Base-by-base conservation (phyloP, 805 yeast genomes). In the Myxozyma udenii region DNA sequence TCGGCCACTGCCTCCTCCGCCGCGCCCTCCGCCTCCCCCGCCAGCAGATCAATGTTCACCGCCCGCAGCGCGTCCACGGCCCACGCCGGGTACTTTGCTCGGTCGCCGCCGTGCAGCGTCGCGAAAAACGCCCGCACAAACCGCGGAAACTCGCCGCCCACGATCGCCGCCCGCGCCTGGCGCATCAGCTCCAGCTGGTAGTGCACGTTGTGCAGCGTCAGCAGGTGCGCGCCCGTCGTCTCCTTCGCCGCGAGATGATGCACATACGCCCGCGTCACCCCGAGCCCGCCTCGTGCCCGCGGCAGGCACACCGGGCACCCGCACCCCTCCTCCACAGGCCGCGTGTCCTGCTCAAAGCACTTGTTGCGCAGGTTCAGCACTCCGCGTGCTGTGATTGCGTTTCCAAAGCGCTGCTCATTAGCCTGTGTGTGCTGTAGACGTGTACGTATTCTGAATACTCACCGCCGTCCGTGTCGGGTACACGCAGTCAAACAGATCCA, bases 401-500 rank as follows among this genome's bases (percentile, higher is more conserved):
- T 71, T 23, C 77, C 77, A 54, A 73, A 73, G 25, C 77, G 62
- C 57, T 55, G 42, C 18, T 12, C 16, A 19, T 21, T n/a, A 46
- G 24, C 9, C 12, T 14, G 12, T 16, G 5, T 4, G 6, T 37
- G 9, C 26, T 19, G 9, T 9, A 11, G 25, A 16, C 22, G 12
- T n/a, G 12, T 12, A 26, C 5, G 23, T 14, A 16, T 37, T 25
- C 5, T 18, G 3, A 5, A 4, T 3, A 42, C 61, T 24, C 41
- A 59, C 63, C 40, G 66, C 66, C 3, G 77, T 73, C 41, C 77
- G 61, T 2, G 76, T 73, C 9, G 77, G 77, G 55, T 71, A 73
- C 3, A 73, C 77, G 48, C 77, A 74, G 53, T 73, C 77, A 59
- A 73, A 73, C 65, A 73, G 61, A 53, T 73, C 77, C 1, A 76